phyloP scores from a whole-genome alignment of 208 protist species.

The Giardia duodenalis region DNA sequence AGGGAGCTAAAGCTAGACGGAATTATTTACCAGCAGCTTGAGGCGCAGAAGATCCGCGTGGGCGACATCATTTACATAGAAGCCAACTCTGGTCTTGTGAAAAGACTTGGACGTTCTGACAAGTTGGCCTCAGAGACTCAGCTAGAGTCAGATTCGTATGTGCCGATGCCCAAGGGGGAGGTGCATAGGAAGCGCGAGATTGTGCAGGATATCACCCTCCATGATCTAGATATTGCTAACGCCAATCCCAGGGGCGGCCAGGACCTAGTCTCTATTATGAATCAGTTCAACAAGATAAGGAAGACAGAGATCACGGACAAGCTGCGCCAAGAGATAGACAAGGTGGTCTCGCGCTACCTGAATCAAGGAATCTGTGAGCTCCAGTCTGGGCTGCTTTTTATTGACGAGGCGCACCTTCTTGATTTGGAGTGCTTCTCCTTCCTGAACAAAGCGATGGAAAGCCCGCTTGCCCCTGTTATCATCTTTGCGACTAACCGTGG shows the following conservation, averaged over 20 bases:
- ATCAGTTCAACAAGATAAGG: conserved; percentile 88
- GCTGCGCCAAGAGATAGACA: conserved; percentile 95
- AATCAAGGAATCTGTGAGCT: conserved; percentile 97
- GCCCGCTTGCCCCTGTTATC: conserved; percentile 91
- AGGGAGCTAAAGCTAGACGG: conserved; percentile 95
- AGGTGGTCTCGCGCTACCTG: conserved; percentile 98
- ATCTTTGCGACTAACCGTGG: conserved; percentile 99
- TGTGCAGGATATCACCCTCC: conserved; percentile 95
- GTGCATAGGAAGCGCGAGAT: conserved; percentile 99
- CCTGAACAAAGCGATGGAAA: conserved; percentile 97
- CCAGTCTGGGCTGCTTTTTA: conserved; percentile 97
- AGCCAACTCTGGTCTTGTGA: conserved; percentile 73
- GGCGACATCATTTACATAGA: conserved; percentile 99
- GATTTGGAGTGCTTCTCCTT: conserved; percentile 99
- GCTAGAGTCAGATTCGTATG: conserved; percentile 95
- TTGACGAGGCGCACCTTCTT: conserved; percentile 99
- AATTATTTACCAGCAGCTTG: conserved; percentile 81
- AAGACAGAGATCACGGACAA: conserved; percentile 99
- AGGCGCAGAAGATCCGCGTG: conserved; percentile 59
- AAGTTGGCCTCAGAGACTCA: conserved; percentile 52
- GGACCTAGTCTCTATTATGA: conserved; percentile 90
- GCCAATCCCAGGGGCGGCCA: conserved; percentile 60
- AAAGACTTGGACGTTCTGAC: conserved; percentile 51
- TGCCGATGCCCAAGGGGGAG: conserved; percentile 96
- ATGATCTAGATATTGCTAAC: conserved; percentile 94